These are phyloP conservation scores for Jamesozyma gamospora DNA, from an alignment of 805 yeast genomes.

Conservation along the genomic window DNA sequence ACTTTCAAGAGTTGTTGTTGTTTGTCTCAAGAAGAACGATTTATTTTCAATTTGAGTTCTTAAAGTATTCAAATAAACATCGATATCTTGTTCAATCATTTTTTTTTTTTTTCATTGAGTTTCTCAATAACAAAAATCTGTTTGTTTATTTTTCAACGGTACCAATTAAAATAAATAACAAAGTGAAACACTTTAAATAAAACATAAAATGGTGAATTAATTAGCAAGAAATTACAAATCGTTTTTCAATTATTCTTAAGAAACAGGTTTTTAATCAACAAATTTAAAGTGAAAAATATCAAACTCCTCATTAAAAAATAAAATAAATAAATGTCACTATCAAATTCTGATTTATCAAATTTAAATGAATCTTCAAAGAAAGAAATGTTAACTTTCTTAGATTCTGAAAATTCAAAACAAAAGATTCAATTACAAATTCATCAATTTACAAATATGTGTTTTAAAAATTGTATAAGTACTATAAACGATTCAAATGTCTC, in stretches of 20 bases:
- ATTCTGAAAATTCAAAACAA: slow-evolving; percentile 74
- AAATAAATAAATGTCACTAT: too few relatives aligned
- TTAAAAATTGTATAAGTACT: slow-evolving; percentile 64
- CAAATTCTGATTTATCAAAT: slow-evolving; percentile 33
- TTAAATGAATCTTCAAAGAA: slow-evolving; percentile 62
- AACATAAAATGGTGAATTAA: too few relatives aligned
- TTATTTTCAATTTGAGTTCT: slow-evolving; percentile 22
- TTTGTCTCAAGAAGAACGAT: slow-evolving; percentile 19
- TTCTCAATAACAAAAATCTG: too few relatives aligned
- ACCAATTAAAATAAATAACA: too few relatives aligned
- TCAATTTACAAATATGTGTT: slow-evolving; percentile 81
- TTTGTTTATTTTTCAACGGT: too few relatives aligned
- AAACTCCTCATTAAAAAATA: too few relatives aligned
- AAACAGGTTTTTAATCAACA: too few relatives aligned
- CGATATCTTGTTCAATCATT: slow-evolving; percentile 5
- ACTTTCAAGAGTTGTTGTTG: slow-evolving; percentile 11
- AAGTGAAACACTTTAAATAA: too few relatives aligned
- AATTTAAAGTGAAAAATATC: too few relatives aligned
- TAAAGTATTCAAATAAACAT: slow-evolving; percentile 13
- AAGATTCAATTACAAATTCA: slow-evolving; percentile 83
- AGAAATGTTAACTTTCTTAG: slow-evolving; percentile 67
- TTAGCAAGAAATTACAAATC: too few relatives aligned
- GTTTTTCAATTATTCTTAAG: too few relatives aligned
- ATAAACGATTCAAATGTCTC: slow-evolving; percentile 42
- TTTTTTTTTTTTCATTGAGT: too few relatives aligned